phyloP scores from a whole-genome alignment of 73 alveolate species.

The Stentor coeruleus region DNA sequence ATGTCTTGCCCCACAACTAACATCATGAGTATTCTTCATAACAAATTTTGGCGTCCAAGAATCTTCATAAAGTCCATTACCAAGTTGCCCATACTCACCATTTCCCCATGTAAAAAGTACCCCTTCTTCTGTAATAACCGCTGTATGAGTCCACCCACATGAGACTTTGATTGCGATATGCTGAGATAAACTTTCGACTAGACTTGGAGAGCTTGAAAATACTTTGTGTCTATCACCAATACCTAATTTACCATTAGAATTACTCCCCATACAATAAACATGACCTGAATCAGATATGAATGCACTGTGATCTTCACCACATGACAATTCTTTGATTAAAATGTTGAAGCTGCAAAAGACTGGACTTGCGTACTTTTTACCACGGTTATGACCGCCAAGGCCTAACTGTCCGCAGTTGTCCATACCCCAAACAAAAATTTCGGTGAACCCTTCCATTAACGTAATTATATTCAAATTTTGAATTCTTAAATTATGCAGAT shows the following conservation, averaged over 20 bases:
- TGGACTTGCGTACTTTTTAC: constrained; percentile 45
- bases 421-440: constrained; percentile 22
- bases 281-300: constrained; percentile 70
- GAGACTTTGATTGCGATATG: constrained; percentile 31
- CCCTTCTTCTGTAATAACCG: constrained; percentile 39
- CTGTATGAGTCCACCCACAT: constrained; percentile 57
- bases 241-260: constrained; percentile 87
- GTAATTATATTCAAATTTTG: too few relatives aligned
- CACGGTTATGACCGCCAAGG: constrained; percentile 22
- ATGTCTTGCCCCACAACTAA: constrained; percentile 39
- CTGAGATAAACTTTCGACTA: constrained; percentile 44
- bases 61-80: not conserved
- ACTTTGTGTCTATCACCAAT: constrained; percentile 60
- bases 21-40: not conserved
- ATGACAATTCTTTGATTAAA: constrained; percentile 38
- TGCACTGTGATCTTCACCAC: constrained; percentile 60
- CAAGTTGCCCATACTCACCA: constrained; percentile 57
- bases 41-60: constrained; percentile 12
- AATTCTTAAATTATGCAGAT: too few relatives aligned
- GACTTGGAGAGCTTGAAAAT: constrained; percentile 40
- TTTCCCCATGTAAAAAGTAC: constrained; percentile 59
- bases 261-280: constrained; percentile 91
- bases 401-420: constrained; percentile 34
- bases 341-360: constrained; percentile 50
- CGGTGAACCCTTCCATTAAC: constrained; percentile 2